Evolutionary conservation across 371 early-diverging fungal species (phyloP), one percentile per base, ranked within the genome.

Genomic region (Mortierella polycephala): DNA sequence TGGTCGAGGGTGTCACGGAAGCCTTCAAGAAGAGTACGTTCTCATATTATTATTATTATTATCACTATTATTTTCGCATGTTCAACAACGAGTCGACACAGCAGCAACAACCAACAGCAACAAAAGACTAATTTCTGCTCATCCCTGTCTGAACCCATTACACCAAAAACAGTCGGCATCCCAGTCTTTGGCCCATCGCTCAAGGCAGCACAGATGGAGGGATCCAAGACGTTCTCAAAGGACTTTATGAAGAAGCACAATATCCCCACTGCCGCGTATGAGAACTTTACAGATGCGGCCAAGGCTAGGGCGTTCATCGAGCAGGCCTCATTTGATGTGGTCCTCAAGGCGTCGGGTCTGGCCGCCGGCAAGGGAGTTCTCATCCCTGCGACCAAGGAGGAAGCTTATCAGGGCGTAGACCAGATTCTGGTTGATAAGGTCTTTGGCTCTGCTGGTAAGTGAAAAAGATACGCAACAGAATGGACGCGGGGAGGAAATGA

Each of bases 311-410:
- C 77, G 37, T 96, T 94, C 47, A 97, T 98, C 51, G 88, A 93
- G 65, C 93, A 94, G 82, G 88, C 85, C 69, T 76, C 50, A 41
- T 71, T 70, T 47, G 52, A 62, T 30, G 67, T 81, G 14, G 69
- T 76, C 47, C 79, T 88, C 63, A 86, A 95, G 91, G 98, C 98
- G 20, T 96, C 96, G 37, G 99, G 99, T 57, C 86, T 99, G 52
- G 99, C 99, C 42, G 98, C 96, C 54, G 99, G 98, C 60, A 99
- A 99, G 84, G 99, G 99, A 60, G 99, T 99, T 7, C 80, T 98
- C 69, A 89, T 99, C 67, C 98, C 99, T 2, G 85, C 87, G 23
- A 91, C 87, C 58, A 91, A 92, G 74, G 89, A 92, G 64, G 98
- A 99, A 81, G 96, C 97, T 8, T 76, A 96, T 55, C 83, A 86